Conservation (phyloP, 352 stramenopile species). For the Blastocystis sp. region DNA sequence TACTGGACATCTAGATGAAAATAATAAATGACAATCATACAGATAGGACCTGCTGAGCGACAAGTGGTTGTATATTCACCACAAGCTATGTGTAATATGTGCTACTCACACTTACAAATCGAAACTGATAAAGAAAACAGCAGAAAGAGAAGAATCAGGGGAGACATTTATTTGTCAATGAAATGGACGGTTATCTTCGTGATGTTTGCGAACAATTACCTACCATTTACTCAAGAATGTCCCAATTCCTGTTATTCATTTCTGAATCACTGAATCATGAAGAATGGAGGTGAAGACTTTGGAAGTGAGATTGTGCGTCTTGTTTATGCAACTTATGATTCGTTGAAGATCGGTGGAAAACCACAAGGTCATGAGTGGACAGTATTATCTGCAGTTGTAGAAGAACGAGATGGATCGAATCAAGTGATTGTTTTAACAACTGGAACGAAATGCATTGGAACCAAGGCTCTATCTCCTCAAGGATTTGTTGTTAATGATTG, state of each 20-base stretch:
- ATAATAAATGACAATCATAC: not conserved
- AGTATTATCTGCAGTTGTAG: constrained; percentile 2
- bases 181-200: too few relatives aligned
- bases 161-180: not conserved
- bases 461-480: not conserved
- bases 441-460: constrained; percentile 38
- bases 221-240: not conserved
- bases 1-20: constrained; percentile 9
- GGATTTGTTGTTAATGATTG: constrained; percentile 52
- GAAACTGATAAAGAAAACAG: not conserved
- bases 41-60: not conserved
- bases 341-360: constrained; percentile 12
- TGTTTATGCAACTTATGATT: not conserved
- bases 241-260: not conserved
- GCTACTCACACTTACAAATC: not conserved
- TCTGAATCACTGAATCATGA: not conserved
- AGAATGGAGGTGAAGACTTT: not conserved
- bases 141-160: not conserved
- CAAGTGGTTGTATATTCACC: constrained; percentile 50
- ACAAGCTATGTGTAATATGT: not conserved
- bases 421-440: constrained; percentile 14
- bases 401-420: not conserved
- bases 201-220: not conserved
- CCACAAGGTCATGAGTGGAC: constrained; percentile 52
- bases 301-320: not conserved